Base-by-base conservation (phyloP, 805 yeast species). In the Tanozyma kutaoensis region DNA sequence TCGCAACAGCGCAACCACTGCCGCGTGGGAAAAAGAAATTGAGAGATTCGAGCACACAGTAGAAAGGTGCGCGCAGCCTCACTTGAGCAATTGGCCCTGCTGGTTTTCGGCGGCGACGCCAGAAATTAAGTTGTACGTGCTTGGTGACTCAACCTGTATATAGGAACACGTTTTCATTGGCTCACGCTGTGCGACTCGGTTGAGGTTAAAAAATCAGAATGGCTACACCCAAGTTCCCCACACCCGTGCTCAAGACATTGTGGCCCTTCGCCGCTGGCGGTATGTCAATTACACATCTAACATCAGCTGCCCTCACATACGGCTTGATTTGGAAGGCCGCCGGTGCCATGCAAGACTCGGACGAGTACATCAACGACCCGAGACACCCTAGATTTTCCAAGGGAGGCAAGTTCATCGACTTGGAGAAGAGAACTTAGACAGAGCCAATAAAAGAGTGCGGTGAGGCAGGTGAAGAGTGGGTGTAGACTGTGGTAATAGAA, bases 181-280 rank as follows among this genome's bases (percentile, higher is more conserved):
- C n/a, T n/a, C n/a, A n/a, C n/a, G n/a, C n/a, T n/a, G n/a, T n/a
- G n/a, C n/a, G n/a, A n/a, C n/a, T n/a, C n/a, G n/a, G n/a, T n/a
- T n/a, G n/a, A n/a, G n/a, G n/a, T n/a, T n/a, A n/a, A n/a, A n/a
- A n/a, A n/a, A n/a, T n/a, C n/a, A n/a, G n/a, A n/a, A n/a, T n/a
- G n/a, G n/a, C n/a, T n/a, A n/a, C n/a, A n/a, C n/a, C 55, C 49
- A 52, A 51, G 46, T 66, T 58, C 48, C 54, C 65, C 40, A 62
- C 69, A 39, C 72, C 73, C 36, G 52, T 66, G 36, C 45, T 68
- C 48, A 81, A 78, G 59, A 70, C 72, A 52, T 73, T 69, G 69
- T 82, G 93, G 93, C 94, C 94, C 50, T 77, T 80, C 56, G 78
- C 78, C 46, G 73, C 69, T 48, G 93, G 91, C 51, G 85, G 88